Conservation (phyloP, 106 monocot genomes). For the Agapanthus africanus region DNA sequence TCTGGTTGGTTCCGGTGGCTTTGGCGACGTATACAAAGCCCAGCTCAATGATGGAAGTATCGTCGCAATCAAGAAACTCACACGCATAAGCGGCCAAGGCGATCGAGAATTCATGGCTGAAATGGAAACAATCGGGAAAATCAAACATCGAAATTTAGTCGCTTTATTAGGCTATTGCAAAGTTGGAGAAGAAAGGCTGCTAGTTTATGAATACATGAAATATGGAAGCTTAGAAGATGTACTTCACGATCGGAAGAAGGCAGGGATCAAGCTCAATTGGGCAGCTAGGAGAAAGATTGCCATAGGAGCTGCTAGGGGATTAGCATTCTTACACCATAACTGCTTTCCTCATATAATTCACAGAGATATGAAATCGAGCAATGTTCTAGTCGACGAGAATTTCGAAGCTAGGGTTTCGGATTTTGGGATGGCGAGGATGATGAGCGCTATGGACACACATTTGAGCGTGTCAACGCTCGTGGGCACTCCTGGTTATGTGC, state of each 20-base stretch:
- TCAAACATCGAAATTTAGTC: constrained; percentile 87
- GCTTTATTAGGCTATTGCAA: constrained; percentile 82
- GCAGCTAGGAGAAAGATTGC: constrained; percentile 62
- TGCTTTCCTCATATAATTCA: constrained; percentile 98
- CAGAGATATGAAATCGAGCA: constrained; percentile 95
- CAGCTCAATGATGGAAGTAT: constrained; percentile 72
- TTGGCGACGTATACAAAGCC: constrained; percentile 86
- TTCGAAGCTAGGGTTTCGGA: constrained; percentile 84
- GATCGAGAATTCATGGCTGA: constrained; percentile 89
- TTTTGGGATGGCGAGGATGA: constrained; percentile 88
- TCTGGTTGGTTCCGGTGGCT: constrained; percentile 81
- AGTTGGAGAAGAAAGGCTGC: constrained; percentile 71
- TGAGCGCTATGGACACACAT: constrained; percentile 84
- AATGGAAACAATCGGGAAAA: constrained; percentile 91
- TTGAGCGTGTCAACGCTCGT: constrained; percentile 76
- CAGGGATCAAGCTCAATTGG: constrained; percentile 58
- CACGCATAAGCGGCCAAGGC: constrained; percentile 74
- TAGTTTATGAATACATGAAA: constrained; percentile 89
- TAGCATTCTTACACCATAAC: constrained; percentile 88
- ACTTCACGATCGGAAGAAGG: constrained; percentile 43
- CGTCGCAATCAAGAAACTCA: constrained; percentile 86
- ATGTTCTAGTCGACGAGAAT: constrained; percentile 68
- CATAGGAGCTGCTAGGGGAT: constrained; percentile 64
- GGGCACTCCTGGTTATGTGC: constrained; percentile 88
- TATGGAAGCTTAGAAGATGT: constrained; percentile 85